These are phyloP conservation scores for Umbellularia californica DNA, from an alignment of 164 flowering plant species.

Conservation along the genomic window DNA sequence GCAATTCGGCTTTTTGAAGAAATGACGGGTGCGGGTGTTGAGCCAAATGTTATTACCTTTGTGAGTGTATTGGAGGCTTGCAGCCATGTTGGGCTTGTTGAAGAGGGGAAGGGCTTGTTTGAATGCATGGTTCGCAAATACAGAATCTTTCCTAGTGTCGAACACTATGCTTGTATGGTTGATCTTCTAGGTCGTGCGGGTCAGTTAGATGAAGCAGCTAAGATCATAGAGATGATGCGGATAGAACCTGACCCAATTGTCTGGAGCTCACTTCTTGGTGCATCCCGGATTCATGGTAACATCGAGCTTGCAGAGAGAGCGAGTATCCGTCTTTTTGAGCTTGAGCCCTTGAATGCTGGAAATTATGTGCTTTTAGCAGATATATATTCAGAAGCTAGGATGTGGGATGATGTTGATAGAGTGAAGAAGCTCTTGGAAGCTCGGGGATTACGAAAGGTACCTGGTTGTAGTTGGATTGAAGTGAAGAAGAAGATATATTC, in stretches of 20 bases:
- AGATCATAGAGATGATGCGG: conserved; percentile 14
- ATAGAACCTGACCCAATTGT: conserved; percentile 16
- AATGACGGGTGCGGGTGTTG: conserved; percentile 11
- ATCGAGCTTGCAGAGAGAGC: conserved; percentile 19
- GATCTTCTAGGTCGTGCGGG: conserved; percentile 28
- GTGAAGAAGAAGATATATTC: conserved; percentile 9
- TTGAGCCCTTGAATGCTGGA: conserved; percentile 23
- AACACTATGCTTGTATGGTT: conserved; percentile 26
- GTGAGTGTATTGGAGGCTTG: conserved; percentile 20
- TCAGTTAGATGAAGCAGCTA: conserved; percentile 16
- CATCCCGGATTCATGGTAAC: conserved; percentile 21
- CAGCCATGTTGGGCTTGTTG: conserved; percentile 20
- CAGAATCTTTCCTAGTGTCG: conserved; percentile 4
- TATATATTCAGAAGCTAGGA: conserved; percentile 4
- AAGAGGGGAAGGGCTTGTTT: conserved; percentile 14
- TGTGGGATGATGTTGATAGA: conserved; percentile 11
- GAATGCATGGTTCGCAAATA: conserved; percentile 8
- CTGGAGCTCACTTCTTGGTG: conserved; percentile 26
- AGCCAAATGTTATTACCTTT: conserved; percentile 14
- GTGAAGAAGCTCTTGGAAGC: conserved; percentile 11
- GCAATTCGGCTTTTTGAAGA: conserved; percentile 11
- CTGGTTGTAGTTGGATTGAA: conserved; percentile 21
- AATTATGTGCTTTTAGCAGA: conserved; percentile 20
- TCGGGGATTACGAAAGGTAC: conserved; percentile 9
- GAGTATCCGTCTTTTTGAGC: conserved; percentile 12